Base-by-base conservation (phyloP, 106 monocot genomes). In the Apostasia shenzhenica region DNA sequence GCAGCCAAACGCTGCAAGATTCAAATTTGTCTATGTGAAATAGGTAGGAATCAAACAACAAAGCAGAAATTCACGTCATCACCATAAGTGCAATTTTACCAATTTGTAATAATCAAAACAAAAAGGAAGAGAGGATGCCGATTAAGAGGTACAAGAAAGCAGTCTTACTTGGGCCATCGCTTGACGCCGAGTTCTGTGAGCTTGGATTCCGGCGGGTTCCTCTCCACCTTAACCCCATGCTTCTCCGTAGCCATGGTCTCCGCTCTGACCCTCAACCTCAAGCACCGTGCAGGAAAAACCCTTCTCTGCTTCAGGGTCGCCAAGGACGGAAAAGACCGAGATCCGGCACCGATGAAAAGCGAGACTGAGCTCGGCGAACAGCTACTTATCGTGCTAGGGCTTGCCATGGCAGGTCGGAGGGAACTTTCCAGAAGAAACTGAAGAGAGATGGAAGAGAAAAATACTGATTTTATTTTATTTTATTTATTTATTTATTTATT, bases 161-260 rank as follows among this genome's bases (percentile, higher is more conserved):
- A 73, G 48, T 51, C 76, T 70, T 69, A 95, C 94, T 95, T 95
- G 68, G 94, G 91, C 94, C 94, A 95, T 41, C 61, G 70, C 68
- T 73, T 65, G 66, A 95, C 84, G 73, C 95, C 91, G 57, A 95
- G 88, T 54, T 91, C 88, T 0, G 67, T 54, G 67, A 95, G 91
- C 74, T 67, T 83, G 62, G 86, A 80, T 53, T 88, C 91, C 37
- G 88, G 71, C 0, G 95, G 91, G 69, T 91, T 86, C 66, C 76
- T 78, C 81, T 86, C 84, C 37, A 95, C 86, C 77, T 70, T 86
- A 47, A 95, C 72, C 7, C 91, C 95, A 41, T 91, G 68, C 78
- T 85, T 91, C 88, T 95, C 91, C 69, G 88, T 94, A 41, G 83
- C 88, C 94, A 88, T 88, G 52, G 88, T 59, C 55, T 85, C 85